phyloP scores from a whole-genome alignment of 1,139 yeast species.

The Kluyveromyces marxianus region DNA sequence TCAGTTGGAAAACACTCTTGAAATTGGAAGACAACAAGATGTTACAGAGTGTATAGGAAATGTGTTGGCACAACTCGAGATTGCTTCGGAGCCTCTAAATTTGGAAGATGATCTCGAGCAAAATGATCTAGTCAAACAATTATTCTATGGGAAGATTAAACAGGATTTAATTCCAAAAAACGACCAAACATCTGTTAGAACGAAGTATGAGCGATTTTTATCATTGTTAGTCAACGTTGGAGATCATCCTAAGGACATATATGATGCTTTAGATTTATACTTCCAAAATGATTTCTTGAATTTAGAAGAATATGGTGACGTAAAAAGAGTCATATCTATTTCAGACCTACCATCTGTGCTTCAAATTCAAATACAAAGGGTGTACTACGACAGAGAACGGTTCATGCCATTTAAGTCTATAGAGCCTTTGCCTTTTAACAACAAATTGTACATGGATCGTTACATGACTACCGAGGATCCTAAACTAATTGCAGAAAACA shows the following conservation, averaged over 20 bases:
- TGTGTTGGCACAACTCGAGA: conserved; percentile 85
- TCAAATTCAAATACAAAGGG: conserved; percentile 91
- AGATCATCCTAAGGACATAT: conserved; percentile 80
- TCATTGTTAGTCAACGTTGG: conserved; percentile 79
- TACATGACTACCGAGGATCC: conserved; percentile 69
- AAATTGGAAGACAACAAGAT: conserved; percentile 90
- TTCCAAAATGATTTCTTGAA: conserved; percentile 66
- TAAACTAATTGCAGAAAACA: conserved; percentile 42
- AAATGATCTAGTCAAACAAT: conserved; percentile 62
- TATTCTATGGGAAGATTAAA: conserved; percentile 71
- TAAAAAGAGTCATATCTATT: conserved; percentile 65
- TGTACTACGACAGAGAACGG: conserved; percentile 71
- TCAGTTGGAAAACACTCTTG: conserved; percentile 65
- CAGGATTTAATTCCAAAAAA: conserved; percentile 43
- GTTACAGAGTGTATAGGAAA: conserved; percentile 96
- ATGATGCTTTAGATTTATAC: conserved; percentile 82
- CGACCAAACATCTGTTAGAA: conserved; percentile 34
- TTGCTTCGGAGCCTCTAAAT: conserved; percentile 66
- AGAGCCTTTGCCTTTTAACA: conserved; percentile 75
- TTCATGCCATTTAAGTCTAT: conserved; percentile 74
- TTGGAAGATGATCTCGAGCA: conserved; percentile 77
- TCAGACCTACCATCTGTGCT: conserved; percentile 68
- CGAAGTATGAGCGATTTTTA: conserved; percentile 68
- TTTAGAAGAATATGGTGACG: conserved; percentile 58
- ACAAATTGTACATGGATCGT: conserved; percentile 75